Evolutionary conservation across 2,329 filamentous ascomycete genomes (phyloP).

Genomic region (Corinectria fuckeliana): DNA sequence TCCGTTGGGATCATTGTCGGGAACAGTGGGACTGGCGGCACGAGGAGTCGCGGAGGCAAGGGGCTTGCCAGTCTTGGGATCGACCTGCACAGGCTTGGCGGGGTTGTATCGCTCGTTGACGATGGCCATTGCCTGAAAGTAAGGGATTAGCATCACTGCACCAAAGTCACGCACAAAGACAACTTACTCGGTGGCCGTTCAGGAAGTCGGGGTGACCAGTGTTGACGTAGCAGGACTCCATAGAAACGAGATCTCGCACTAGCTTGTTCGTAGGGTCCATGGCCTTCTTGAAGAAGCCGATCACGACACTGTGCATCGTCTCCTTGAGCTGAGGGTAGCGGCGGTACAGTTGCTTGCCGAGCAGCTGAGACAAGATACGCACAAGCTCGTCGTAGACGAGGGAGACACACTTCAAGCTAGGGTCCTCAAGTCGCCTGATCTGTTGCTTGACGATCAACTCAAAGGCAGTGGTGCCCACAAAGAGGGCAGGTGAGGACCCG

Average conservation of each 20-base stretch:
- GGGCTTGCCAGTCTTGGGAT: constrained; percentile 98
- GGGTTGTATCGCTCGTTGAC: constrained; percentile 91
- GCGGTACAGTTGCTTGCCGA: constrained; percentile 88
- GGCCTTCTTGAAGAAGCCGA: constrained; percentile 95
- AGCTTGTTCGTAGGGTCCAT: constrained; percentile 99
- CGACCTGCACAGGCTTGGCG: constrained; percentile 87
- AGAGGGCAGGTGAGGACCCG: constrained; percentile 94
- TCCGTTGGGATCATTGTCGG: constrained; percentile 53
- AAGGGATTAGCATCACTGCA: constrained; percentile 11
- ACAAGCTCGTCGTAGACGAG: constrained; percentile 97
- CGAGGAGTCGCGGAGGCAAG: constrained; percentile 74
- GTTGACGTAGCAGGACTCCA: constrained; percentile 98
- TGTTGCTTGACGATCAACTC: constrained; percentile 99
- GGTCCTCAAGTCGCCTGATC: constrained; percentile 95
- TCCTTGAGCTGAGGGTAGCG: constrained; percentile 95
- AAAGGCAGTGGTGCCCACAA: constrained; percentile 97
- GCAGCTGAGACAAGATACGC: constrained; percentile 88
- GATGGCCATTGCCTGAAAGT: constrained; percentile 87
- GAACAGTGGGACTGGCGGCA: constrained; percentile 75
- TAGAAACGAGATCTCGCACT: constrained; percentile 87
- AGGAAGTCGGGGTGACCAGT: constrained; percentile 98
- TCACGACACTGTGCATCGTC: constrained; percentile 93
- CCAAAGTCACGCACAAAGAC: not conserved
- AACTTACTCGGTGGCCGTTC: constrained; percentile 83
- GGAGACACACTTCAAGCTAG: constrained; percentile 95